These are phyloP conservation scores for Xylaria intraflava DNA, from an alignment of 495 filamentous ascomycete genomes.

Conservation along the genomic window DNA sequence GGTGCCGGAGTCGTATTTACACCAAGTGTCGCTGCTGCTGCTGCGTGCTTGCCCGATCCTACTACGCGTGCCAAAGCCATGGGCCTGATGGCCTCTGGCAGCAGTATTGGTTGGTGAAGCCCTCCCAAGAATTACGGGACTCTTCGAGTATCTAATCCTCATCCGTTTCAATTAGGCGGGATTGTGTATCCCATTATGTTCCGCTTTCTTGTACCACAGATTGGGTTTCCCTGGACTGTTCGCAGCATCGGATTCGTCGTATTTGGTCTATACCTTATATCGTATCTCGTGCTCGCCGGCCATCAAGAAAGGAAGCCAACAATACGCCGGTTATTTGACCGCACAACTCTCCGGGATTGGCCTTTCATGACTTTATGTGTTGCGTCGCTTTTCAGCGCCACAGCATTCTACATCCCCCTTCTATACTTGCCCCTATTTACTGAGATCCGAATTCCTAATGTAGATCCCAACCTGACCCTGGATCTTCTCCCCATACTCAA, in stretches of 20 bases:
- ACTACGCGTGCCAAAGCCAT: not conserved
- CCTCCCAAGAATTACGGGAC: no score
- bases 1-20: not conserved
- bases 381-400: not conserved
- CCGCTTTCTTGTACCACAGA: not conserved
- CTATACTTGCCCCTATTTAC: not conserved
- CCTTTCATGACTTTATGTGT: not conserved
- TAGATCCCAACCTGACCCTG: not conserved
- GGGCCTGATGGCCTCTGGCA: not conserved
- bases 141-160: not conserved
- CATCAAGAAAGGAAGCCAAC: not conserved
- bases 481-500: not conserved
- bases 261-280: not conserved
- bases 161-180: not conserved
- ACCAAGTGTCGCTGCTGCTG: not conserved
- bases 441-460: not conserved
- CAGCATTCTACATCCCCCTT: not conserved
- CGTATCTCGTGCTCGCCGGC: not conserved
- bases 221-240: not conserved
- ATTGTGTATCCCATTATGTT: not conserved
- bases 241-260: not conserved
- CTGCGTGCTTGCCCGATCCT: not conserved
- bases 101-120: not conserved
- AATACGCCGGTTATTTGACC: not conserved
- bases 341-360: not conserved